phyloP scores from a whole-genome alignment of 2,329 filamentous ascomycete genomes.

The Aspergillus oerlinghausenensis region DNA sequence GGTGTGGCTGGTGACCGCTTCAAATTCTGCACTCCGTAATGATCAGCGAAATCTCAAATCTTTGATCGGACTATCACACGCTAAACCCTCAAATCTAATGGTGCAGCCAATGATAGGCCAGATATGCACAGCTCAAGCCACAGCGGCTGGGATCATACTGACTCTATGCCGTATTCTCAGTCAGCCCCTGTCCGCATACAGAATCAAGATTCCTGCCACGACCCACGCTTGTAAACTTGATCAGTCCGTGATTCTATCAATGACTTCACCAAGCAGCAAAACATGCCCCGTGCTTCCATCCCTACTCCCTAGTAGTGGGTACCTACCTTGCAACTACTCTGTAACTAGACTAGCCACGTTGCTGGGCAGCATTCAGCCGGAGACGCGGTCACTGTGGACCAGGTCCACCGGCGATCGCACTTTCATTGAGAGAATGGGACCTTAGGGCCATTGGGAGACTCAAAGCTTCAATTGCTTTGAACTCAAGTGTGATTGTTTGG shows the following conservation, averaged over 20 bases:
- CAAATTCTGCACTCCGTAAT: background rate
- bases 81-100: background rate
- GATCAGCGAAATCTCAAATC: background rate
- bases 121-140: conserved; percentile 1
- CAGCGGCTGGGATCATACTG: background rate
- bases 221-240: conserved; percentile 2
- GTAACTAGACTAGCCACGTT: background rate
- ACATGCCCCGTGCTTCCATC: conserved; percentile 3
- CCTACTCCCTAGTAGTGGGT: background rate
- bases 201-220: background rate
- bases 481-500: background rate
- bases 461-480: background rate
- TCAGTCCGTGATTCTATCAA: background rate
- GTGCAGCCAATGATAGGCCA: background rate
- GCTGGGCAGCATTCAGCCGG: background rate
- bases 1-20: background rate
- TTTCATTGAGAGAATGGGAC: background rate
- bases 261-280: conserved; percentile 8
- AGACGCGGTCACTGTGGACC: background rate
- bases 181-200: background rate
- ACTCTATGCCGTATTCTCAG: background rate
- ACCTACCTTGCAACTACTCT: no score
- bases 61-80: background rate
- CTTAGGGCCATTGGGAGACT: background rate
- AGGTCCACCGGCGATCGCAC: background rate